These are phyloP conservation scores for Toxicodendron radicans DNA, from an alignment of 345 rosid genomes.

Conservation along the genomic window DNA sequence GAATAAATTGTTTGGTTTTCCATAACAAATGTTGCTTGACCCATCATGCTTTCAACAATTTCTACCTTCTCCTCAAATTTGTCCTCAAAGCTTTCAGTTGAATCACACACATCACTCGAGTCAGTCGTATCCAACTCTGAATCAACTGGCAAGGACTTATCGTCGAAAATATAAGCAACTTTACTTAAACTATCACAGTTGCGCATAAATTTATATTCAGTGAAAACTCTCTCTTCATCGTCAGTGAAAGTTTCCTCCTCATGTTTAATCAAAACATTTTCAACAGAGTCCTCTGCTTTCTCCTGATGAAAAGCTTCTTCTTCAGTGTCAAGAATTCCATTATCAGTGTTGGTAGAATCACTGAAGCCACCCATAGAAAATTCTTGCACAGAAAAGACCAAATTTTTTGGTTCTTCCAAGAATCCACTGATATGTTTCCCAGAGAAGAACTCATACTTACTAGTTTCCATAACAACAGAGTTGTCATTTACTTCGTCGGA, in stretches of 20 bases:
- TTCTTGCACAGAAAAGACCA: conserved; percentile 45
- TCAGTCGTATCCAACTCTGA: background rate
- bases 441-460: conserved; percentile 41
- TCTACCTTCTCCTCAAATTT: conserved; percentile 16
- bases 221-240: conserved; percentile 11
- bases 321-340: background rate
- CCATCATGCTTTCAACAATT: conserved; percentile 6
- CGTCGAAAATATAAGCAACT: background rate
- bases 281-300: conserved; percentile 12
- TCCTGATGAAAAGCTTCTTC: conserved; percentile 4
- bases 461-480: conserved; percentile 28
- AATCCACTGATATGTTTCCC: conserved; percentile 42
- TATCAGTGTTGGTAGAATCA: conserved; percentile 1
- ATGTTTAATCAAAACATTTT: conserved; percentile 6
- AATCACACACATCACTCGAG: background rate
- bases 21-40: background rate
- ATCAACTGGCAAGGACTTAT: background rate
- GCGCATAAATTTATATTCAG: background rate
- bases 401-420: conserved; percentile 47
- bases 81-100: conserved; percentile 27
- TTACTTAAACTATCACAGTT: background rate
- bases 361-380: conserved; percentile 10
- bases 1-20: conserved; percentile 22
- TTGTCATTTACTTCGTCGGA: conserved; percentile 20
- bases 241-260: background rate